phyloP scores from a whole-genome alignment of 2,329 filamentous ascomycete genomes.

The Beauveria sp. region DNA sequence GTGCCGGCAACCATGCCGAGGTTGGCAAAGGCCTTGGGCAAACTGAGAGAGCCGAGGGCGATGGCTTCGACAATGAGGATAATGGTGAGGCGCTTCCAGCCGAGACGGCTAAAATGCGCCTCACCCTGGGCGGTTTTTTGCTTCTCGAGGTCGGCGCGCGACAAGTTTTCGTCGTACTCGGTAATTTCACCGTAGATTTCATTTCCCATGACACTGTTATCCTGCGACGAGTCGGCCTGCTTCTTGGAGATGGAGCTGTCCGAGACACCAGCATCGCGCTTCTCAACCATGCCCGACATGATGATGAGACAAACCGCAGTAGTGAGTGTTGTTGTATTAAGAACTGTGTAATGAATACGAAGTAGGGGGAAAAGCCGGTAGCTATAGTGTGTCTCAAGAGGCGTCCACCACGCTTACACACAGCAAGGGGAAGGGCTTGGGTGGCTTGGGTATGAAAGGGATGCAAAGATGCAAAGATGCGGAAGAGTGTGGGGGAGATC shows the following conservation, averaged over 20 bases:
- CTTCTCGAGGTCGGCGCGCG: conserved; percentile 35
- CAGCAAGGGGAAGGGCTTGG: neutral
- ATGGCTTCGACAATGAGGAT: conserved; percentile 51
- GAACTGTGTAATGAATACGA: neutral
- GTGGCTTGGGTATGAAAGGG: neutral
- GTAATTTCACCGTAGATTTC: conserved; percentile 23
- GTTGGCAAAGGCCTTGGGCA: conserved; percentile 43
- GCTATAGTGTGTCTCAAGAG: neutral
- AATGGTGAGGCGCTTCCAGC: conserved; percentile 49
- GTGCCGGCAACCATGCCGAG: conserved; percentile 47
- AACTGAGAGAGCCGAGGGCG: conserved; percentile 44
- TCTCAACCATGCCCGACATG: conserved; percentile 4
- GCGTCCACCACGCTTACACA: neutral
- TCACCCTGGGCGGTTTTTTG: conserved; percentile 37
- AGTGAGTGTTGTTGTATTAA: neutral
- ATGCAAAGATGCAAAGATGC: neutral
- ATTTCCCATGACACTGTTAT: conserved; percentile 20
- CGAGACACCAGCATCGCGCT: neutral
- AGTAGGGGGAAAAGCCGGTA: neutral
- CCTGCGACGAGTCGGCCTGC: conserved; percentile 1
- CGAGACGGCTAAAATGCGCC: conserved; percentile 44
- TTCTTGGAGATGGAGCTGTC: conserved; percentile 7
- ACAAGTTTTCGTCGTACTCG: conserved; percentile 30
- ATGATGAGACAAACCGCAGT: neutral
- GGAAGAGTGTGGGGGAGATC: neutral